Evolutionary conservation across 305 asterid genomes (phyloP).

Genomic region (Fraxinus nigra): DNA sequence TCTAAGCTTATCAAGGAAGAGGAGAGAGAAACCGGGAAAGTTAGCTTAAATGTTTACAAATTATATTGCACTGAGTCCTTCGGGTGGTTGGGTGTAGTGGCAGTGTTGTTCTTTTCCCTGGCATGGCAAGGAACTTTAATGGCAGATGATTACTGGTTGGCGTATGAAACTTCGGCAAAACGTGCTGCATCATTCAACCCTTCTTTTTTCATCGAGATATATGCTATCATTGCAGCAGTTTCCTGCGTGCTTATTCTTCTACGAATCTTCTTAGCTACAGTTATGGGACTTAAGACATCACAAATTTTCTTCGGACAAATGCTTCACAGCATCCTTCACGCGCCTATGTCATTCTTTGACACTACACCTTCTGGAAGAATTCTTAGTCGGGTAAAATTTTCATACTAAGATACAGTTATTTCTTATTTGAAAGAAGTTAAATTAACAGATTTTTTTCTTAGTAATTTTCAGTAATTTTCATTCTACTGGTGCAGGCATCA

Average conservation of each 20-base stretch:
- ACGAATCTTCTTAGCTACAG: constrained; percentile 48
- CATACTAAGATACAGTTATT: background rate
- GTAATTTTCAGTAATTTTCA: background rate
- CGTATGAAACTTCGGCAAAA: constrained; percentile 73
- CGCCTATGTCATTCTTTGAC: constrained; percentile 97
- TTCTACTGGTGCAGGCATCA: constrained; percentile 67
- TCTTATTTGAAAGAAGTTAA: background rate
- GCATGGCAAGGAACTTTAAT: constrained; percentile 77
- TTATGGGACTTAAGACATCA: constrained; percentile 86
- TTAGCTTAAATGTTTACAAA: constrained; percentile 74
- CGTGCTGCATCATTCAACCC: constrained; percentile 61
- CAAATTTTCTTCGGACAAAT: constrained; percentile 82
- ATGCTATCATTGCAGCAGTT: constrained; percentile 46
- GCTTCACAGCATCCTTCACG: constrained; percentile 78
- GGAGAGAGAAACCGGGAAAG: constrained; percentile 79
- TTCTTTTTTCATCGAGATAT: constrained; percentile 61
- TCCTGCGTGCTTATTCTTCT: constrained; percentile 45
- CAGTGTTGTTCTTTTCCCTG: constrained; percentile 46
- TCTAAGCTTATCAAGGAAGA: constrained; percentile 93
- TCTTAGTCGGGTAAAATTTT: constrained; percentile 73
- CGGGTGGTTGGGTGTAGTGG: constrained; percentile 76
- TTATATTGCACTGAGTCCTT: constrained; percentile 70
- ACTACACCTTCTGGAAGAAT: constrained; percentile 99
- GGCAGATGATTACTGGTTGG: constrained; percentile 89
- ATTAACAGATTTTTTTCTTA: background rate